Evolutionary conservation across 768 basidiomycete genomes (phyloP), one percentile per base, ranked within the genome.

Genomic region (Agrocybe chaxingu): DNA sequence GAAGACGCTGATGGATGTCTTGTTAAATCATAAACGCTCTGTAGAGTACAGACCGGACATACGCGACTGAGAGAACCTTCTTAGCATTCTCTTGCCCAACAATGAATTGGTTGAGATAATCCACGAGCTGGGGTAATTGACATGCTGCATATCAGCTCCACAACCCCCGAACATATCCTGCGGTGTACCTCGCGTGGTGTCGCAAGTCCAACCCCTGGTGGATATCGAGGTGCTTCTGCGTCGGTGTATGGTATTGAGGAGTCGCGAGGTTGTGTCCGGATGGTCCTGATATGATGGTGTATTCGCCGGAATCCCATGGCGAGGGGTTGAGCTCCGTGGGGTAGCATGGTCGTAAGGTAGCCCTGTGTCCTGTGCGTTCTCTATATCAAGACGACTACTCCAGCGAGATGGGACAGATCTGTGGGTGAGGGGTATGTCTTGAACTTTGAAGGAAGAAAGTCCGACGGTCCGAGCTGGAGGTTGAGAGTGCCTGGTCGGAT

Each of bases 11-110:
- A 0, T 39, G 36, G 29, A 40, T 47, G 11, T 16, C 43, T 8
- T 33, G 42, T 43, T 42, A 45, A 48, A 48, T 34, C 13, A 33
- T 12, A 37, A 9, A 36, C 8, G 11, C 36, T 31, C 1, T 16
- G 12, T 16, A 16, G 40, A 19, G 6, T 45, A 33, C 13, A 47
- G 30, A 10, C 16, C 47, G 41, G 24, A 81, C 92, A 65, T 69
- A 93, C 92, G 94, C 95, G 42, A 98, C 95, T 34, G 92, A 89
- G 31, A 98, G 79, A 18, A 90, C 86, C 63, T 93, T 92, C 80
- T 98, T 98, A 2, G 95, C 94, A 52, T 77, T 80, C 57, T 91
- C 88, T 65, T 98, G 95, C 1, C 95, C 95, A 12, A 98, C 79
- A 34, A 98, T 84, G 62, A 87, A 97, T 62, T 92, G 84, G 57